Conservation (phyloP, 768 basidiomycete genomes). For the Botryobasidium botryosum region DNA sequence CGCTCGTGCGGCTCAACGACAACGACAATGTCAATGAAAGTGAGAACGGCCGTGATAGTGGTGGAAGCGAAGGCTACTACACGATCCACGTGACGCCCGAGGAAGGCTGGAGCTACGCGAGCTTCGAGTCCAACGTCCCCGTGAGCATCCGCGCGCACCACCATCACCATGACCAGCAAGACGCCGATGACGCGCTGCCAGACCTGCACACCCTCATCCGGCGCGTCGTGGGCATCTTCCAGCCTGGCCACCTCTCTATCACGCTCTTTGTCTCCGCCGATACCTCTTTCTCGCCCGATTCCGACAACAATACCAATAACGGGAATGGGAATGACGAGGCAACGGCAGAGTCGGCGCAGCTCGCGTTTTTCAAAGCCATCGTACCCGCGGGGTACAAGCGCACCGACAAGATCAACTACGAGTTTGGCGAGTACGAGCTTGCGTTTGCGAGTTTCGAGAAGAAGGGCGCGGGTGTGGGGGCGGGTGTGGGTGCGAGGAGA, state of each 20-base stretch:
- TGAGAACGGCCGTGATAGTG: conserved; percentile 10
- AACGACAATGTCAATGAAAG: conserved; percentile 22
- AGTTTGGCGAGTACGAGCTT: conserved; percentile 83
- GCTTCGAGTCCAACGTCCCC: conserved; percentile 97
- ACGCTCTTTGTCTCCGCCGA: conserved; percentile 63
- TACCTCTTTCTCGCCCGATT: not conserved
- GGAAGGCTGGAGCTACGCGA: conserved; percentile 95
- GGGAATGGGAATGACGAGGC: conserved; percentile 25
- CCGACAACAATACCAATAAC: conserved; percentile 24
- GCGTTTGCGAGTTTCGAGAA: conserved; percentile 75
- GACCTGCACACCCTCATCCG: conserved; percentile 67
- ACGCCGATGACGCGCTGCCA: conserved; percentile 28
- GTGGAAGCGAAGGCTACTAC: conserved; percentile 73
- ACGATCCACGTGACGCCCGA: conserved; percentile 98
- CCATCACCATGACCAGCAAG: conserved; percentile 15
- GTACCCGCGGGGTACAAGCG: conserved; percentile 41
- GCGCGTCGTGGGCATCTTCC: conserved; percentile 85
- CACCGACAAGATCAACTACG: conserved; percentile 97
- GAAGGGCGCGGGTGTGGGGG: conserved; percentile 2
- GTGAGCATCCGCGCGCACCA: conserved; percentile 24
- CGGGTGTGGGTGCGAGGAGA: too few species aligned
- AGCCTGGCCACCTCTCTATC: conserved; percentile 67
- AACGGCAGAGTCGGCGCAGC: conserved; percentile 52
- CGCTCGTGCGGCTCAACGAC: conserved; percentile 51
- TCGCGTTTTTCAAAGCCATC: conserved; percentile 52